Base-by-base conservation (phyloP, 2,329 filamentous ascomycete species). In the Fonsecaea multimorphosa region DNA sequence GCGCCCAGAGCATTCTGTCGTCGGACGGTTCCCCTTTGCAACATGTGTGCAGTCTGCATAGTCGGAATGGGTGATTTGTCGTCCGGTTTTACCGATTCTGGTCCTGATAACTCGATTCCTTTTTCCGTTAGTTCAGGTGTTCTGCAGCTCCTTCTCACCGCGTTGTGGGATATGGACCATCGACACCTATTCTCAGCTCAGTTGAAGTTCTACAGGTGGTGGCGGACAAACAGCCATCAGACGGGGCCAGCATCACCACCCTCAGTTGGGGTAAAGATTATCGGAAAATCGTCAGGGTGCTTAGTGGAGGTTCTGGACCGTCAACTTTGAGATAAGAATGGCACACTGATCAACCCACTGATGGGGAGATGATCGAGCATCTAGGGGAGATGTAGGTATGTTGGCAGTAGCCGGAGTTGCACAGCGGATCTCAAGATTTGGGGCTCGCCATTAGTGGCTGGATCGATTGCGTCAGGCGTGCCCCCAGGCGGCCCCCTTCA, bases 401-500 rank as follows among this genome's bases (percentile, higher is more conserved):
- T n/a, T n/a, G n/a, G n/a, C n/a, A n/a, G n/a, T 22, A 38, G 57
- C 57, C 57, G 29, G 40, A 60, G 46, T 31, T 19, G 11, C 11
- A 36, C 51, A 24, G 46, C 19, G 44, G 8, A 32, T 27, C 27
- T 24, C 24, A 24, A 53, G 46, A 31, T 29, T 32, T 57, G 52
- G 16, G 16, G 8, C 14, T 54, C 2, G 8, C 22, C 22, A 31
- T 53, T 31, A 60, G 58, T 60, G 58, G 46, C 58, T 52, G 46
- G 34, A 27, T 46, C 58, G 46, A 40, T 60, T 38, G 58, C 58
- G 58, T 60, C 58, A 60, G 46, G 44, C 44, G 58, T 60, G 29
- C 32, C 31, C 40, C 57, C 38, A 2, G 2, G 14, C 9, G 8
- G 49, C 27, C 38, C 38, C 6, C n/a, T 6, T 1, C 2, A 29